Evolutionary conservation across 179 eudicot genomes (phyloP), one percentile per base, ranked within the genome.

Genomic region (Pouteria campechiana): DNA sequence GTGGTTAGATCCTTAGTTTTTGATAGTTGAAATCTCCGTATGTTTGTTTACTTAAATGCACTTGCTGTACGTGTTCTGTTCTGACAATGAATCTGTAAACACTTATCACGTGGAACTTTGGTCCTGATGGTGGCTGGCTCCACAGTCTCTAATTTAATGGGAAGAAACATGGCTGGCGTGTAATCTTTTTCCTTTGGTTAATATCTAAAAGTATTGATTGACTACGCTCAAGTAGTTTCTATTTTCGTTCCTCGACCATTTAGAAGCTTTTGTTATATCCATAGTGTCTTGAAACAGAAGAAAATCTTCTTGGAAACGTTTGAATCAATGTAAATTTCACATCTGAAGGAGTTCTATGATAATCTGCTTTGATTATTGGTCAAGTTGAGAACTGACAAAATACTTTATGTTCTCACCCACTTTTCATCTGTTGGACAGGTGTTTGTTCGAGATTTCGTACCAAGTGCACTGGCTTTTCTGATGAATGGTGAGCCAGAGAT

Each of bases 401-500:
- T n/a, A n/a, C n/a, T n/a, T n/a, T n/a, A n/a, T n/a, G n/a, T 13
- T 48, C 10, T 32, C 32, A n/a, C 25, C 10, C 3, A 11, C 18
- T 18, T 46, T 17, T 38, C 32, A 18, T 50, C 28, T 32, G 22
- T 21, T 54, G 24, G 57, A 50, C 44, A 87, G 97, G 97, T 88
- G 17, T 88, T 88, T 40, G 97, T 88, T 13, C 80, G 97, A 15
- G 97, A 88, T 78, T 88, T 88, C 46, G 95, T 88, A 13, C 97
- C 97, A 7, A 88, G 97, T 73, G 97, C 92, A 5, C 65, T 88
- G 56, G 95, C 97, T 46, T 88, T 88, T 50, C 66, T 88, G n/a
- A 88, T 88, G 94, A 88, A 88, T 58, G 97, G 97, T 4, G 96
- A 87, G 71, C 90, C 96, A 14, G 96, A 87, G 39, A 83, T 87